Evolutionary conservation across 2,329 filamentous ascomycete genomes (phyloP).

Genomic region (Fusarium devonianum): DNA sequence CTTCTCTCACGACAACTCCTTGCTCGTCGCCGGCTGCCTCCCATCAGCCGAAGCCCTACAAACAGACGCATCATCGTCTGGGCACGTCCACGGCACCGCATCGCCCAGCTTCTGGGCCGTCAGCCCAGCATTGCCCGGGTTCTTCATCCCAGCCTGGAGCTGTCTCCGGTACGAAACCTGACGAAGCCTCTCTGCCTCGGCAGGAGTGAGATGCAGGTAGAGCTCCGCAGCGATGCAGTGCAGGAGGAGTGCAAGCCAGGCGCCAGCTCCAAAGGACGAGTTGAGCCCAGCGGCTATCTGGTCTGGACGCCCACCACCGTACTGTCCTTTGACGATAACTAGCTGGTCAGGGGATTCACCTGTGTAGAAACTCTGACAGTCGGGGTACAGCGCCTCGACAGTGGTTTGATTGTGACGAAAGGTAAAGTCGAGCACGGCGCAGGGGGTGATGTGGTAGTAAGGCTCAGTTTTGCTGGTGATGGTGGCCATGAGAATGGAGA

Average conservation of each 20-base stretch:
- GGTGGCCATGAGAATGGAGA: slow-evolving; percentile 52
- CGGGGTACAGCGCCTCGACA: slow-evolving; percentile 51
- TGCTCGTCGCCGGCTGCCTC: not conserved
- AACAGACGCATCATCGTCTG: not conserved
- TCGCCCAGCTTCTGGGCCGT: slow-evolving; percentile 43
- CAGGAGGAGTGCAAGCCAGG: slow-evolving; percentile 61
- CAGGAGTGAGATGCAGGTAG: slow-evolving; percentile 60
- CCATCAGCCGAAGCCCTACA: not conserved
- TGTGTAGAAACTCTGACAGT: slow-evolving; percentile 51
- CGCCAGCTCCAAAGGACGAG: slow-evolving; percentile 57
- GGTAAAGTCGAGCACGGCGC: slow-evolving; percentile 57
- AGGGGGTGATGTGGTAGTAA: slow-evolving; percentile 48
- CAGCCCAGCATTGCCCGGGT: slow-evolving; percentile 57
- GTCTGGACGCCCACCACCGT: slow-evolving; percentile 39
- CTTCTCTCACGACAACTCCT: not conserved
- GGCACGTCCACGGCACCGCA: slow-evolving; percentile 26
- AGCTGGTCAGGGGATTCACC: slow-evolving; percentile 21
- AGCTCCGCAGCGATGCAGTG: slow-evolving; percentile 59
- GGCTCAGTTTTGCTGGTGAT: slow-evolving; percentile 46
- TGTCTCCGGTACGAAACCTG: slow-evolving; percentile 64
- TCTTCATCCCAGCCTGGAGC: slow-evolving; percentile 58
- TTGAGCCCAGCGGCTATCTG: slow-evolving; percentile 53
- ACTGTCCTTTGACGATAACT: slow-evolving; percentile 44
- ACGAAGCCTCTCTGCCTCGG: slow-evolving; percentile 60
- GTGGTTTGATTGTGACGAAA: slow-evolving; percentile 38